phyloP scores from a whole-genome alignment of 768 basidiomycete genomes.

The Termitomyces titanicus region DNA sequence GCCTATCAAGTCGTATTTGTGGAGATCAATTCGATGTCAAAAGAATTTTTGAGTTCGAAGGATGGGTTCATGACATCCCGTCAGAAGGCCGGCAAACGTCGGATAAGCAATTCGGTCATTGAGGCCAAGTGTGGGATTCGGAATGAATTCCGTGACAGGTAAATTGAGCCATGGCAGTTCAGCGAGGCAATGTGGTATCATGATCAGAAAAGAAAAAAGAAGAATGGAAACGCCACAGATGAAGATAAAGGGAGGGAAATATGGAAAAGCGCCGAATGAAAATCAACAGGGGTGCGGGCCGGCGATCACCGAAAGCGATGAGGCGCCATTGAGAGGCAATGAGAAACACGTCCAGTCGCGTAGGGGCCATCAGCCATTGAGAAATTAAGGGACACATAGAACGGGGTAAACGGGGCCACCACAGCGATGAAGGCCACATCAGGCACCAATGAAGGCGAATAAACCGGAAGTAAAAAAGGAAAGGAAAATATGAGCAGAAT shows the following conservation, averaged over 20 bases:
- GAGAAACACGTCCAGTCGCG: background rate
- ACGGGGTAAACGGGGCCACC: too few relatives aligned
- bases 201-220: background rate
- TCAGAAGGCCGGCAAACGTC: background rate
- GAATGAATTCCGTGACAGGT: constrained; percentile 1
- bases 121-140: background rate
- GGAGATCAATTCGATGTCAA: constrained; percentile 5
- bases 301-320: too few relatives aligned
- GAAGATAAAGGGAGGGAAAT: background rate
- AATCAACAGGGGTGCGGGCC: too few relatives aligned
- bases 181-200: constrained; percentile 12
- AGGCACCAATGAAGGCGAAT: background rate
- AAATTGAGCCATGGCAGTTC: constrained; percentile 9
- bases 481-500: background rate
- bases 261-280: too few relatives aligned
- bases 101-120: background rate
- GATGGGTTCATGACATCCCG: background rate
- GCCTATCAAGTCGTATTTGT: constrained; percentile 39
- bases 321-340: too few relatives aligned
- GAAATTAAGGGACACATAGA: background rate
- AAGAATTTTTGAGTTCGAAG: constrained; percentile 9
- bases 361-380: background rate
- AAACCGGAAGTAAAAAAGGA: background rate
- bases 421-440: too few relatives aligned
- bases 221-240: background rate